Percentiles rank a stretch among this genome's conserved stretches.
phyloP scores from a whole-genome alignment of 352 stramenopile genomes.

The Phytopythium boreale region DNA sequence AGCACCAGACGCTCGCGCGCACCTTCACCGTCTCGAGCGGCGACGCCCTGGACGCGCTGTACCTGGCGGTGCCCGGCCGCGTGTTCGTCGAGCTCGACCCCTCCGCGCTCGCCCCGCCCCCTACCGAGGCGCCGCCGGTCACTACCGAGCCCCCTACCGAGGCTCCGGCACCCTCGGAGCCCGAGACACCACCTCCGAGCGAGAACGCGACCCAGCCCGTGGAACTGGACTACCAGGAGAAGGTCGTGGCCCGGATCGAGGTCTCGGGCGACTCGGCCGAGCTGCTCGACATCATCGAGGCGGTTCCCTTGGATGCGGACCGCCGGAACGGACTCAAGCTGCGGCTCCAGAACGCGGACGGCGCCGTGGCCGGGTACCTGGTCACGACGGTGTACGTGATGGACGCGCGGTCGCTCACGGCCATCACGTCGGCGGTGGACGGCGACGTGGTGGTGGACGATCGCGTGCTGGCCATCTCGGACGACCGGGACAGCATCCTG shows the following conservation, averaged over 20 bases:
- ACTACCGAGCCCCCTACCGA: background rate
- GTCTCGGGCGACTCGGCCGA: slow-evolving; percentile 54
- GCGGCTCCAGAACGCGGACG: slow-evolving; percentile 53
- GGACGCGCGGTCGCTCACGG: slow-evolving; percentile 38
- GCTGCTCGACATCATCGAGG: slow-evolving; percentile 37
- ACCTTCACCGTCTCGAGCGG: slow-evolving; percentile 41
- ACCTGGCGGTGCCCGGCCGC: slow-evolving; percentile 44
- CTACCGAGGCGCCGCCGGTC: background rate
- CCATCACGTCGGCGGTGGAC: slow-evolving; percentile 32
- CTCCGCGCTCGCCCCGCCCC: slow-evolving; percentile 18
- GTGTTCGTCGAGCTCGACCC: slow-evolving; percentile 54
- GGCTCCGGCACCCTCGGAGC: too few relatives aligned
- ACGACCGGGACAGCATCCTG: slow-evolving; percentile 1
- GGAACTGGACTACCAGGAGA: slow-evolving; percentile 2
- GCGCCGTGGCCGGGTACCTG: slow-evolving; percentile 39
- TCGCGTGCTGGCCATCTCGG: slow-evolving; percentile 32
- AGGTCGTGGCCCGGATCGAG: slow-evolving; percentile 45
- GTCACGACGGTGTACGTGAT: slow-evolving; percentile 52
- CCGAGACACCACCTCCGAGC: background rate
- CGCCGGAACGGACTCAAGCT: slow-evolving; percentile 42
- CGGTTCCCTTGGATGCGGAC: slow-evolving; percentile 28
- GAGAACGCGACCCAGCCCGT: slow-evolving; percentile 11
- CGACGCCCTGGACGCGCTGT: slow-evolving; percentile 39
- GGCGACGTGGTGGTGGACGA: slow-evolving; percentile 40
- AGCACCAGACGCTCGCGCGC: slow-evolving; percentile 38